These are phyloP conservation scores for Botryotinia convoluta DNA, from an alignment of 2,329 filamentous ascomycete genomes.

Conservation along the genomic window DNA sequence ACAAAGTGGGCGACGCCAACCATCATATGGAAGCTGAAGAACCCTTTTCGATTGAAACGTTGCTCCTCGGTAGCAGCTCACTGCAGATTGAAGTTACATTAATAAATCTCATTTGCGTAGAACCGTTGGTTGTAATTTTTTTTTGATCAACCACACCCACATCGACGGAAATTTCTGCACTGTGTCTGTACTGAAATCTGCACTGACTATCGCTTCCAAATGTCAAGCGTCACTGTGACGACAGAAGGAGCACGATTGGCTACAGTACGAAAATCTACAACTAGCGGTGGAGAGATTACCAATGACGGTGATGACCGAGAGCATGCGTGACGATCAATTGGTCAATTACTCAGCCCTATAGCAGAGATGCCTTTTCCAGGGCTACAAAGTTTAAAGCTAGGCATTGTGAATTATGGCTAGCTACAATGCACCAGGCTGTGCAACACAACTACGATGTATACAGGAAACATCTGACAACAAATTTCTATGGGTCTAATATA, in stretches of 20 bases:
- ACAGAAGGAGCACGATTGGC: slow-evolving; percentile 15
- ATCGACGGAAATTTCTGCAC: background rate
- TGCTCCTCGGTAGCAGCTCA: slow-evolving; percentile 14
- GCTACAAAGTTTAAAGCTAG: background rate
- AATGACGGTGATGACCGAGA: slow-evolving; percentile 20
- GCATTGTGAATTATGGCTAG: slow-evolving; percentile 10
- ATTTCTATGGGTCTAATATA: background rate
- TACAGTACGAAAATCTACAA: slow-evolving; percentile 13
- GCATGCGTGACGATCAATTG: slow-evolving; percentile 12
- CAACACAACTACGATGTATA: background rate
- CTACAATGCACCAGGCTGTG: slow-evolving; percentile 14
- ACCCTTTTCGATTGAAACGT: slow-evolving; percentile 18
- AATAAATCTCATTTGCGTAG: background rate
- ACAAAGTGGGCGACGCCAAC: slow-evolving; percentile 16
- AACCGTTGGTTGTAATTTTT: slow-evolving; percentile 7
- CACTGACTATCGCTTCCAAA: slow-evolving; percentile 9
- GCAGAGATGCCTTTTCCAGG: slow-evolving; percentile 1
- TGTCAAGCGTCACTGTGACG: slow-evolving; percentile 7
- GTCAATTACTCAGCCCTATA: slow-evolving; percentile 18
- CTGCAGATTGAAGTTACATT: slow-evolving; percentile 18
- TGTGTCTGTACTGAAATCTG: slow-evolving; percentile 11
- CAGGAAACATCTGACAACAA: background rate
- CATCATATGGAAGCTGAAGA: slow-evolving; percentile 21
- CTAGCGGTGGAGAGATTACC: slow-evolving; percentile 13
- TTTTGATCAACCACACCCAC: slow-evolving; percentile 15